These are phyloP conservation scores for Solidago caesia DNA, from an alignment of 129 eudicot genomes.

Conservation along the genomic window DNA sequence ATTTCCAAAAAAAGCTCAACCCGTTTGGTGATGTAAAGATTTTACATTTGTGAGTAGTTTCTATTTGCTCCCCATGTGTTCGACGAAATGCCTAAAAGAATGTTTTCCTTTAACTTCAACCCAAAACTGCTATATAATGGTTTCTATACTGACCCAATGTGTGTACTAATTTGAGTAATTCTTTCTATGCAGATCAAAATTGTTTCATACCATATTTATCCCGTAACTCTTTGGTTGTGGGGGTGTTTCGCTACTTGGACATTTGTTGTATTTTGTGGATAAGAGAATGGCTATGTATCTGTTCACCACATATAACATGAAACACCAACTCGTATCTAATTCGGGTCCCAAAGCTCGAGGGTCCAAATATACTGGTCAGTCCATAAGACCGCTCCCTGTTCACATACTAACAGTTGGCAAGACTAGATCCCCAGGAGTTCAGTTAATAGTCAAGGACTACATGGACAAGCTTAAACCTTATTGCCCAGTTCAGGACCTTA, in stretches of 20 bases:
- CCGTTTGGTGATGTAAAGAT: too few relatives aligned
- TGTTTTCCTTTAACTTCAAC: neutral
- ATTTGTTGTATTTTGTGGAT: neutral
- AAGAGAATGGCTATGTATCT: constrained; percentile 24
- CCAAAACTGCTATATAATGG: neutral
- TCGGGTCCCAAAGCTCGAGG: constrained; percentile 22
- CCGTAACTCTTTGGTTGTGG: neutral
- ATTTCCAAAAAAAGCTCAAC: too few relatives aligned
- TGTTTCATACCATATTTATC: neutral
- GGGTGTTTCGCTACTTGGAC: neutral
- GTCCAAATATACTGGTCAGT: constrained; percentile 54
- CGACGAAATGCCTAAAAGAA: constrained; percentile 35
- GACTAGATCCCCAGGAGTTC: constrained; percentile 67
- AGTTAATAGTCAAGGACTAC: constrained; percentile 71
- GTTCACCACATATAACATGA: constrained; percentile 23
- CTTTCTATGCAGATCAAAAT: neutral
- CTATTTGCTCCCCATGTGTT: constrained; percentile 26
- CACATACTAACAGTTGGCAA: constrained; percentile 75
- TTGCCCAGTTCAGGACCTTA: constrained; percentile 57
- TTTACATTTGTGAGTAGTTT: too few relatives aligned
- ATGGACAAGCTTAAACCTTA: constrained; percentile 65
- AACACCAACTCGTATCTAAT: constrained; percentile 19
- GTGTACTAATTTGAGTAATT: neutral
- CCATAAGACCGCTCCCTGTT: constrained; percentile 70
- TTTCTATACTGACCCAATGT: neutral